Evolutionary conservation across 2,329 filamentous ascomycete genomes (phyloP).

Genomic region (Didymella pinodella): DNA sequence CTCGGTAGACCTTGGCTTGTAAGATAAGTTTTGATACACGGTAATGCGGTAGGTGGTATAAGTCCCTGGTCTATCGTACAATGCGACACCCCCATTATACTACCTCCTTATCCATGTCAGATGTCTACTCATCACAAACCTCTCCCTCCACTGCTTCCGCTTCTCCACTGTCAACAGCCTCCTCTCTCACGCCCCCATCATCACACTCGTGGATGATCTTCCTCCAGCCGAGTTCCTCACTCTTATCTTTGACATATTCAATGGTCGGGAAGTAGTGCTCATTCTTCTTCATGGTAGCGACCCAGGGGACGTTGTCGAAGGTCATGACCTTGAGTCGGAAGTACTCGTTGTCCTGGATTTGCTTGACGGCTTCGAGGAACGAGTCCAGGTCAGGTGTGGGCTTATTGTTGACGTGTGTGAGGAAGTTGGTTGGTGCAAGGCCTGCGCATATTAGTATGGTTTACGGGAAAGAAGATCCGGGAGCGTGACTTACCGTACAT

Average conservation of each 20-base stretch:
- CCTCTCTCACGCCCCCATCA: constrained; percentile 47
- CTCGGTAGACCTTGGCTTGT: no score
- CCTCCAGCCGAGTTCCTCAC: constrained; percentile 63
- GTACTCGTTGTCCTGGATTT: constrained; percentile 96
- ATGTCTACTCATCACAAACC: constrained; percentile 27
- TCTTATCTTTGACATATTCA: constrained; percentile 67
- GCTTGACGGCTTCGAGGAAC: constrained; percentile 81
- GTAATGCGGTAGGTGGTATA: not conserved
- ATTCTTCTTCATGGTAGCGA: constrained; percentile 99
- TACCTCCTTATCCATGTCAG: not conserved
- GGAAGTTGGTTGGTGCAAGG: constrained; percentile 94
- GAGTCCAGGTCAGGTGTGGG: constrained; percentile 81
- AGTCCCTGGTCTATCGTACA: constrained; percentile 5
- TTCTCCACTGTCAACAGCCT: constrained; percentile 41
- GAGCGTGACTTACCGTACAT: constrained; percentile 51
- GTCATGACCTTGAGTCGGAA: constrained; percentile 98
- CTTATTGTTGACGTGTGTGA: constrained; percentile 92
- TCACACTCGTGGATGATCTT: constrained; percentile 64
- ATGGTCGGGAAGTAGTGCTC: constrained; percentile 87
- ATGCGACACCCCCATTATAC: not conserved
- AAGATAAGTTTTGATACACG: not conserved
- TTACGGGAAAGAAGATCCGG: constrained; percentile 75
- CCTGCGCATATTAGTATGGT: constrained; percentile 60
- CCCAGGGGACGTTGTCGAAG: constrained; percentile 98
- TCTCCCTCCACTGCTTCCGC: constrained; percentile 40